Evolutionary conservation across 352 stramenopile species (phyloP).

Genomic region (Phytophthora colocasiae): DNA sequence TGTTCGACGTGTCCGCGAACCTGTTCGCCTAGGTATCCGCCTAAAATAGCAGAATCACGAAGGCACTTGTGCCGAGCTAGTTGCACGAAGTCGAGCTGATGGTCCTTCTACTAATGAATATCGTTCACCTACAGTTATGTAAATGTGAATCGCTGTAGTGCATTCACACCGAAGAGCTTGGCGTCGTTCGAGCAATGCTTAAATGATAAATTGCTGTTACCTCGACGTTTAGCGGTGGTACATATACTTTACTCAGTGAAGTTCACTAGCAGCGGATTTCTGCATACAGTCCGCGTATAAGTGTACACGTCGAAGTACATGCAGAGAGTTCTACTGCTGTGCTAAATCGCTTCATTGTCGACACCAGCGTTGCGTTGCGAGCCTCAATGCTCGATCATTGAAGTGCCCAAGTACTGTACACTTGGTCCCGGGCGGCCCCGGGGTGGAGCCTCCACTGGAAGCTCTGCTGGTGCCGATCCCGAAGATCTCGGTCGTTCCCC

Average conservation of each 20-base stretch:
- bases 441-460: too few relatives aligned
- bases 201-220: too few relatives aligned
- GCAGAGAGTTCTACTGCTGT: background rate
- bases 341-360: slow-evolving; percentile 4
- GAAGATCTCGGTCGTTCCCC: slow-evolving; percentile 14
- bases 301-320: background rate
- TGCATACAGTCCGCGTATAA: too few relatives aligned
- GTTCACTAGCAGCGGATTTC: too few relatives aligned
- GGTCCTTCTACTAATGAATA: slow-evolving; percentile 15
- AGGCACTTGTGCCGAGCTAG: too few relatives aligned
- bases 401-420: background rate
- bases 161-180: slow-evolving; percentile 11
- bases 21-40: background rate
- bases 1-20: slow-evolving; percentile 1
- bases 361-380: slow-evolving; percentile 4
- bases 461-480: slow-evolving; percentile 13
- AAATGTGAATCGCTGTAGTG: background rate
- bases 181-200: slow-evolving; percentile 4
- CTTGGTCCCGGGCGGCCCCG: too few relatives aligned
- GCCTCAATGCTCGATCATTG: background rate
- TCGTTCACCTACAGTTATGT: background rate
- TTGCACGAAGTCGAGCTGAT: background rate
- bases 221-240: too few relatives aligned
- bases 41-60: too few relatives aligned
- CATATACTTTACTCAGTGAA: too few relatives aligned